phyloP scores from a whole-genome alignment of 352 stramenopile genomes.

The Globisporangium heterothallicum region DNA sequence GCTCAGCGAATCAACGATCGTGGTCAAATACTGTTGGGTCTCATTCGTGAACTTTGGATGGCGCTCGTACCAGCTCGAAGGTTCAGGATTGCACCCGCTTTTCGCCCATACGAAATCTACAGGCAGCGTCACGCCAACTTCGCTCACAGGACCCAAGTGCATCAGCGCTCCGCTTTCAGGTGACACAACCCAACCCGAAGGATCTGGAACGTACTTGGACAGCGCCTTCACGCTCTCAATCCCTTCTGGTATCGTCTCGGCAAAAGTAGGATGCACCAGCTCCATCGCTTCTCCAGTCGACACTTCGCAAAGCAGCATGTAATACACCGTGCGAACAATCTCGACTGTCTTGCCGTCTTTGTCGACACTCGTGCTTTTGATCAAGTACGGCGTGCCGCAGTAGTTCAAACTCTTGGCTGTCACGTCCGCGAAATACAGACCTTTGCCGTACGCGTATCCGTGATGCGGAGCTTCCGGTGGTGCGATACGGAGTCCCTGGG shows the following conservation, averaged over 20 bases:
- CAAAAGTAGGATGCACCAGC: conserved; percentile 23
- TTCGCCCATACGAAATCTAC: conserved; percentile 48
- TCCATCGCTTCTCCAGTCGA: conserved; percentile 40
- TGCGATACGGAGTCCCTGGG: conserved; percentile 79
- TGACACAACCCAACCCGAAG: conserved; percentile 41
- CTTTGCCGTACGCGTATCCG: conserved; percentile 82
- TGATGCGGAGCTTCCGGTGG: conserved; percentile 77
- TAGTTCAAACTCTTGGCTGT: conserved; percentile 75
- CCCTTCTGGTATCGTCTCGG: conserved; percentile 32
- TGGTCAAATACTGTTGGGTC: conserved; percentile 32
- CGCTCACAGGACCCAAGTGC: conserved; percentile 41
- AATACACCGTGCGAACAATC: conserved; percentile 50
- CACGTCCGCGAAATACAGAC: conserved; percentile 83
- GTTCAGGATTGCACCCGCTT: conserved; percentile 23
- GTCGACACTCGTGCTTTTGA: conserved; percentile 24
- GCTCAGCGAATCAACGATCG: conserved; percentile 34
- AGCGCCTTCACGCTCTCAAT: conserved; percentile 60
- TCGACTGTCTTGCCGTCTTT: conserved; percentile 29
- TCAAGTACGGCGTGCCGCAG: conserved; percentile 48
- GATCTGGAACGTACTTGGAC: conserved; percentile 45
- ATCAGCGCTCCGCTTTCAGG: conserved; percentile 43
- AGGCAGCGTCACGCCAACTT: conserved; percentile 37
- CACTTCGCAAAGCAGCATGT: conserved; percentile 75
- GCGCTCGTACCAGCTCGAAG: conserved; percentile 31
- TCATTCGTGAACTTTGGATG: conserved; percentile 27